Evolutionary conservation across 2,329 filamentous ascomycete genomes (phyloP).

Genomic region (Calonectria honghensis): DNA sequence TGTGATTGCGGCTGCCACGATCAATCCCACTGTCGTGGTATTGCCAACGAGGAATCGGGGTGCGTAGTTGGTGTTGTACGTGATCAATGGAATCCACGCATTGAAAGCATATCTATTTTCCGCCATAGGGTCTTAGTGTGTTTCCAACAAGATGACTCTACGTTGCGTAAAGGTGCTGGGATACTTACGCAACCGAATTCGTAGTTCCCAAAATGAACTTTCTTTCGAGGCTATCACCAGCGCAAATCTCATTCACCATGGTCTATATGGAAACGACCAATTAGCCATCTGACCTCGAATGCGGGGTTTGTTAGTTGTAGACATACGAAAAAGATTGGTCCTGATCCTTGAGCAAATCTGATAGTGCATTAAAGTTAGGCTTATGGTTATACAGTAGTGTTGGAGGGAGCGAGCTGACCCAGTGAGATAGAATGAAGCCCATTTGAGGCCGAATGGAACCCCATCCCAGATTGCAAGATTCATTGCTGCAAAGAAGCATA

Average conservation of each 20-base stretch:
- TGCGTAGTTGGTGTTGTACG: constrained; percentile 25
- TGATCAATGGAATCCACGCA: constrained; percentile 19
- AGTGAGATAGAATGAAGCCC: constrained; percentile 22
- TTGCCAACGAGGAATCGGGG: constrained; percentile 21
- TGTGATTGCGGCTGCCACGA: constrained; percentile 7
- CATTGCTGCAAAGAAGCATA: constrained; percentile 17
- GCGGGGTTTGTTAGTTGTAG: too few species aligned
- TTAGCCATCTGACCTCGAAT: neutral
- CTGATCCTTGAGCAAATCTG: constrained; percentile 20
- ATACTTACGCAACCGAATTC: constrained; percentile 17
- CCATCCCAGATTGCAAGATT: constrained; percentile 16
- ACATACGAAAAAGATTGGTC: constrained; percentile 25
- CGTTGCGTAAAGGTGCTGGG: neutral
- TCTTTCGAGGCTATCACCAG: constrained; percentile 10
- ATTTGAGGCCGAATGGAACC: constrained; percentile 15
- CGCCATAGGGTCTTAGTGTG: neutral
- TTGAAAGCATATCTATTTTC: constrained; percentile 19
- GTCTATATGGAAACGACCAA: neutral
- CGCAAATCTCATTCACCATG: constrained; percentile 21
- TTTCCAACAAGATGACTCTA: neutral
- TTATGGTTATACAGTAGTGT: constrained; percentile 2
- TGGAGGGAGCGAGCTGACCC: neutral
- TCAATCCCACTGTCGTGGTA: constrained; percentile 8
- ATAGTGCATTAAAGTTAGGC: neutral
- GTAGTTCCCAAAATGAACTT: constrained; percentile 21